Conservation (phyloP, 805 yeast genomes). For the Saccharomycopsis sp. region DNA sequence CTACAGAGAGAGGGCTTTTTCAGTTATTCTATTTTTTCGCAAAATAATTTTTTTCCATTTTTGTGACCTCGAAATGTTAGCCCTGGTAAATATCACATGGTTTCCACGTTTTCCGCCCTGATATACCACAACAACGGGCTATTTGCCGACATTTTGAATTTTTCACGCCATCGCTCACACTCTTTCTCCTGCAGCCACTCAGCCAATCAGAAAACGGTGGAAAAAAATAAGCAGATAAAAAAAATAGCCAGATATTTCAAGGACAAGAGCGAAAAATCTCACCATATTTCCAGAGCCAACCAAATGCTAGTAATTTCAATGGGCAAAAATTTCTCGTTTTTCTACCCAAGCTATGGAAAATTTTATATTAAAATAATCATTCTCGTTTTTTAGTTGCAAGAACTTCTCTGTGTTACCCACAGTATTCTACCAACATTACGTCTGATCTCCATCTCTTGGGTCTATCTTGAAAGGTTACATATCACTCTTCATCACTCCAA, state of each 20-base stretch:
- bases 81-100: background rate
- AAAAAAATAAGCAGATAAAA: background rate
- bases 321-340: background rate
- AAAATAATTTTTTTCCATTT: no score
- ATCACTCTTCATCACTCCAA: background rate
- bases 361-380: background rate
- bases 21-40: no score
- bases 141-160: background rate
- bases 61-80: no score
- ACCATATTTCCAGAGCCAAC: background rate
- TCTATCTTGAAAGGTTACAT: background rate
- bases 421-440: background rate
- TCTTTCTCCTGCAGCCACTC: background rate
- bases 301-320: conserved; percentile 1
- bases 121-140: background rate
- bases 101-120: background rate
- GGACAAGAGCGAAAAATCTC: background rate
- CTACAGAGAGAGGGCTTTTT: background rate
- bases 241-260: background rate
- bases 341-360: background rate
- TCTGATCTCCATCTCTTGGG: background rate
- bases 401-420: background rate
- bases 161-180: background rate
- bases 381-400: background rate
- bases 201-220: background rate